Evolutionary conservation across 768 basidiomycete genomes (phyloP), one percentile per base, ranked within the genome.

Genomic region (Hortiboletus campestris): DNA sequence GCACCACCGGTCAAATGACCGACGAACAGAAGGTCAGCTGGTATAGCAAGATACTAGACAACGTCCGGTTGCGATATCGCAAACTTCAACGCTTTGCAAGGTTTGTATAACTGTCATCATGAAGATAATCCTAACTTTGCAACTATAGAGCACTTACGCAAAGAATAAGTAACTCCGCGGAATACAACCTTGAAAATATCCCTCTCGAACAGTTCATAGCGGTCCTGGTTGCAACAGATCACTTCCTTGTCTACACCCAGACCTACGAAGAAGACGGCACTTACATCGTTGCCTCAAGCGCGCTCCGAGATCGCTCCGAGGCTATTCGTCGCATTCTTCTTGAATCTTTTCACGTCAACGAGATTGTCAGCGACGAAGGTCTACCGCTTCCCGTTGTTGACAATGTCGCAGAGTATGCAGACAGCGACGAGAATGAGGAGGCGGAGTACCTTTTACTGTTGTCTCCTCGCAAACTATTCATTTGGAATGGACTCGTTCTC

Each of bases 61-160:
- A 90, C 55, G 95, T 97, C 48, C 84, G 90, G 51, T 76, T 96
- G 57, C 83, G 97, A 44, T 94, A 96, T 69, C 83, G 97, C 47
- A 98, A 98, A 70, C 78, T 98, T 14, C 92, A 94, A 63, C 89
- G 96, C 4, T 95, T 97, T 71, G 90, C 91, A 43, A 82, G 92
- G 93, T 92, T 48, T 56, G 38, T 57, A 20, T 32, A 7, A 47
- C 22, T 19, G n/a, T 22, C 25, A 28, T 20, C 39, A 32, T 36
- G 20, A 46, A 42, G 42, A 48, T 29, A 13, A 46, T 50, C 46
- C 56, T 62, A 43, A 46, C 36, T 46, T 38, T 40, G 35, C 25
- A 56, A 41, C 17, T 55, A 11, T 44, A 89, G 87, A 58, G 83
- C 83, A 4, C 76, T 89, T 43, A 88, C 90, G 0, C 91, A 93